Evolutionary conservation across 148 eudicot species (phyloP).

Genomic region (Rhododendron molle): DNA sequence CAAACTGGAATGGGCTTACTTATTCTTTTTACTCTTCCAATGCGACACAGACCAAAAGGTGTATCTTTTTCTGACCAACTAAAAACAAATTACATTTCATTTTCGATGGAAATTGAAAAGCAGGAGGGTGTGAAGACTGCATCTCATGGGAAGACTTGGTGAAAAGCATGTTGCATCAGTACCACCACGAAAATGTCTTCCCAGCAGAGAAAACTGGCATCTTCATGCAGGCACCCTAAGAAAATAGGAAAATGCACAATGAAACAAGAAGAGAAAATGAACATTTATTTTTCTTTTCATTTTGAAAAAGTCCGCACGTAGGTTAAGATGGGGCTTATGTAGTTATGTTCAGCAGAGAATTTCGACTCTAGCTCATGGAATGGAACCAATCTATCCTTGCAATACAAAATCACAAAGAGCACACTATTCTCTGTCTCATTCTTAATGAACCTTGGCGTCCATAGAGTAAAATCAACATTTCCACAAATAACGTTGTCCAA

Average conservation of each 20-base stretch:
- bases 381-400: no score
- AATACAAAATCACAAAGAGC: no score
- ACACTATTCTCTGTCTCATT: no score
- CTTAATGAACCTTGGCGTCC: not conserved
- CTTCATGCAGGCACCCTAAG: not conserved
- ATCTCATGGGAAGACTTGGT: not conserved
- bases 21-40: not conserved
- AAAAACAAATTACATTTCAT: not conserved
- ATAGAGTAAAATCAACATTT: not conserved
- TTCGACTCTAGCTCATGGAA: no score
- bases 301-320: not conserved
- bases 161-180: not conserved
- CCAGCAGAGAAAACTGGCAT: not conserved
- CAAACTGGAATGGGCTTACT: not conserved
- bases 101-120: not conserved
- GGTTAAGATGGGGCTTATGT: not conserved
- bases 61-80: not conserved
- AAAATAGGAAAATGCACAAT: not conserved
- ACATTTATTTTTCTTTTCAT: not conserved
- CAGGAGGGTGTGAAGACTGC: not conserved
- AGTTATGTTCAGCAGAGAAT: no score
- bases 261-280: not conserved
- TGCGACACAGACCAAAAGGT: not conserved
- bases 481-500: not conserved
- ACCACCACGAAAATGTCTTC: not conserved